Evolutionary conservation across 2,329 filamentous ascomycete genomes (phyloP).

Genomic region (Fusarium mangiferae): DNA sequence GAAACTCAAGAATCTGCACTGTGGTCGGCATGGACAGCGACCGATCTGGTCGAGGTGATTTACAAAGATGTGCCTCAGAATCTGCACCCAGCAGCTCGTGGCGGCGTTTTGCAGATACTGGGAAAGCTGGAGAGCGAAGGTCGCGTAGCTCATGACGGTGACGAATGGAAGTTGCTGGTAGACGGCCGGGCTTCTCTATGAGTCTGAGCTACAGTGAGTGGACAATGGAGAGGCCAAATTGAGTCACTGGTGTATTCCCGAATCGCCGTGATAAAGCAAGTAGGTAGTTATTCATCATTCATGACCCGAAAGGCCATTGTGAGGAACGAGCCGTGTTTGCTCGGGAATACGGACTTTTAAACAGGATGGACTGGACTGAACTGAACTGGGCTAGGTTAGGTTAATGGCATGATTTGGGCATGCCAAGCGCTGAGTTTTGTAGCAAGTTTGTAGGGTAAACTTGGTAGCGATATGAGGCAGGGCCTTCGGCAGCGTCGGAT

Average conservation of each 20-base stretch:
- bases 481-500: conserved; percentile 20
- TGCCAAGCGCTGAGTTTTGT: conserved; percentile 16
- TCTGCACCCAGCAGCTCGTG: conserved; percentile 79
- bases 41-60: conserved; percentile 88
- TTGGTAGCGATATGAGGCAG: neutral
- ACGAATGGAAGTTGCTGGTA: conserved; percentile 43
- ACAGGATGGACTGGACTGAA: neutral
- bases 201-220: neutral
- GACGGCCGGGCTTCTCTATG: conserved; percentile 40
- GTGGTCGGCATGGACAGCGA: conserved; percentile 67
- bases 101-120: conserved; percentile 81
- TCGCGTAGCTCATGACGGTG: conserved; percentile 61
- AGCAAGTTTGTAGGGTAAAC: neutral
- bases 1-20: conserved; percentile 40
- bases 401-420: conserved; percentile 2
- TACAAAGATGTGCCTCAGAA: conserved; percentile 82
- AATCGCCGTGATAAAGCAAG: neutral
- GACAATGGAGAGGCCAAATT: neutral
- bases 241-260: neutral
- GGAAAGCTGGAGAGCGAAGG: conserved; percentile 81
- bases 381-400: neutral
- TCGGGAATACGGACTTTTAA: neutral
- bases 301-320: neutral
- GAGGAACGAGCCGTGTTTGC: neutral
- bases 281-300: neutral